Evolutionary conservation across 306 rosid genomes (phyloP), one percentile per base, ranked within the genome.

Genomic region (Sindora glabra): DNA sequence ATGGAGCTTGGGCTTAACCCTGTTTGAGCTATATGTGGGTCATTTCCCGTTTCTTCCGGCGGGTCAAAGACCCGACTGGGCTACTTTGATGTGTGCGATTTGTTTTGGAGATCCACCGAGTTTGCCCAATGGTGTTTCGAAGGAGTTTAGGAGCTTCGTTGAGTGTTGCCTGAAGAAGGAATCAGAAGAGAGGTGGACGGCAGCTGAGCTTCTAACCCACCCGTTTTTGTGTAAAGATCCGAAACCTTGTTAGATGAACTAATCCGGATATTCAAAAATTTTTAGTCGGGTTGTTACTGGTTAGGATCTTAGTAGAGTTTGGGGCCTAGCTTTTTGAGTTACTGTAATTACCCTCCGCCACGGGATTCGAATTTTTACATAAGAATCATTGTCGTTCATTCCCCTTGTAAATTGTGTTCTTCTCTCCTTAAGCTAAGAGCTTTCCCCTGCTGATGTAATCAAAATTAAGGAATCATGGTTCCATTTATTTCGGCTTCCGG

Each of bases 31-130:
- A 8, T 91, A 79, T 10, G 56, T 91, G 78, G 98, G 98, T n/a
- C 92, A 91, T 32, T 91, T 85, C 0, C 98, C 98, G 0, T 78
- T 91, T 17, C 81, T 91, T 26, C 86, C 92, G 0, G 65, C 87
- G 44, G 98, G 95, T 57, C 92, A 91, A 15, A 67, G 95, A 52
- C 98, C 98, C 61, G 92, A 85, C 45, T 91, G 98, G 98, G 86
- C 92, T 1, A 69, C 95, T 14, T 73, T 91, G 0, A 91, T 91
- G 95, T 91, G 95, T 16, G 87, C 96, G 12, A 88, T 91, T 11
- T 91, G 98, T 34, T 91, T 88, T 30, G 81, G 89, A 0, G 98
- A 91, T 3, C 89, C 95, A 0, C 98, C 98, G 0, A 63, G 52
- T 3, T 54, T 83, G 37, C 98, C 98, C n/a, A 80, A 67, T 10